phyloP scores from a whole-genome alignment of 2,329 filamentous ascomycete species.

The Chaetoscypha palmicola region DNA sequence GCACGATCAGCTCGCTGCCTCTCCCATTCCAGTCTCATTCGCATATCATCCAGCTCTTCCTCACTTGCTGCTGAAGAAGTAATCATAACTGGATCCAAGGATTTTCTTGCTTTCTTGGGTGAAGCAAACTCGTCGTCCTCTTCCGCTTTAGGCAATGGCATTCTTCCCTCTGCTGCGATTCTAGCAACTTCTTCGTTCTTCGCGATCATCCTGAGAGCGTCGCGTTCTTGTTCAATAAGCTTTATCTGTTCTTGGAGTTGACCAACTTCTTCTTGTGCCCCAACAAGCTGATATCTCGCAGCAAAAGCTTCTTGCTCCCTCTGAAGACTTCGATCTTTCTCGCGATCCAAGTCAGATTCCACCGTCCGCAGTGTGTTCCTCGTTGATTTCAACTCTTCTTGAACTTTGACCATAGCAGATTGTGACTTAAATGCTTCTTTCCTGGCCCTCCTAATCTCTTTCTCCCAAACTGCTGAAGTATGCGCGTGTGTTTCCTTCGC shows the following conservation, averaged over 20 bases:
- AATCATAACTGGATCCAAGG: conserved; percentile 43
- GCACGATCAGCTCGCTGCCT: conserved; percentile 58
- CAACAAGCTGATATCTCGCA: conserved; percentile 58
- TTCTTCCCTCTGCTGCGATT: conserved; percentile 63
- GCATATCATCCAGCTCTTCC: conserved; percentile 39
- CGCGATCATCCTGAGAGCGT: conserved; percentile 64
- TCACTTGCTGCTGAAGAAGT: conserved; percentile 45
- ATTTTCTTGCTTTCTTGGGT: conserved; percentile 45
- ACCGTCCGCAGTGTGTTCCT: conserved; percentile 44
- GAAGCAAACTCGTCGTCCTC: conserved; percentile 57
- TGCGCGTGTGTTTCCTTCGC: conserved; percentile 63
- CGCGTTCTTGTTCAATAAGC: conserved; percentile 65
- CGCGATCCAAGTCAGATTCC: conserved; percentile 54
- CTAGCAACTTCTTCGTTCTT: conserved; percentile 67
- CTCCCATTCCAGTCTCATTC: conserved; percentile 40
- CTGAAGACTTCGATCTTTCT: conserved; percentile 53
- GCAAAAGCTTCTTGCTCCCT: conserved; percentile 65
- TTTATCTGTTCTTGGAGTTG: conserved; percentile 56
- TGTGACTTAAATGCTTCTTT: conserved; percentile 74
- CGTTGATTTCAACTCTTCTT: conserved; percentile 63
- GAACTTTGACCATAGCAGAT: conserved; percentile 60
- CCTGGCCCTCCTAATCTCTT: conserved; percentile 61
- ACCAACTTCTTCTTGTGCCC: conserved; percentile 59
- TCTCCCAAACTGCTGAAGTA: conserved; percentile 63
- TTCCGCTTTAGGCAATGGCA: conserved; percentile 54